These are phyloP conservation scores for Paulownia fortunei DNA, from an alignment of 257 asterid genomes.

Conservation along the genomic window DNA sequence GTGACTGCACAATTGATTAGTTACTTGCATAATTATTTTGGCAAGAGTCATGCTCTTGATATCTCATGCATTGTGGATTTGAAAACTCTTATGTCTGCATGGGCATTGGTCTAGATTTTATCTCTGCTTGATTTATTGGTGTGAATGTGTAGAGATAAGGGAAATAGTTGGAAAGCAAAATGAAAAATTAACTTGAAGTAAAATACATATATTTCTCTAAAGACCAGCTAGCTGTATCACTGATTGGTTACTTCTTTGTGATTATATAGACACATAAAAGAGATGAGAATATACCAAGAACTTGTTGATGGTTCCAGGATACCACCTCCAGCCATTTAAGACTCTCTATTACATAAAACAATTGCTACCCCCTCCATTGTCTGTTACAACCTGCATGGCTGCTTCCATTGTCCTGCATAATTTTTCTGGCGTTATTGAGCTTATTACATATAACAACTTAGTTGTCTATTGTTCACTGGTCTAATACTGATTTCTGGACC, in stretches of 20 bases:
- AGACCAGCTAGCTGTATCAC: background rate
- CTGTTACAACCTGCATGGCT: background rate
- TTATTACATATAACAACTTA: background rate
- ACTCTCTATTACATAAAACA: background rate
- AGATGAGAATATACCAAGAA: background rate
- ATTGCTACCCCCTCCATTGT: background rate
- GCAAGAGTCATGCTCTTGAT: conserved; percentile 1
- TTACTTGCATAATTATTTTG: background rate
- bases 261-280: background rate
- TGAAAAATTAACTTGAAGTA: background rate
- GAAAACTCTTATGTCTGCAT: background rate
- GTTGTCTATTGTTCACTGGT: background rate
- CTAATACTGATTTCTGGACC: conserved; percentile 18
- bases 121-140: background rate
- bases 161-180: background rate
- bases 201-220: conserved; percentile 1
- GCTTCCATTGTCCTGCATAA: background rate
- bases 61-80: conserved; percentile 7
- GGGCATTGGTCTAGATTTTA: conserved; percentile 13
- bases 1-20: background rate
- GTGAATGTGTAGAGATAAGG: background rate
- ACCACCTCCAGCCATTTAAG: background rate
- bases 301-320: background rate
- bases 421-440: background rate
- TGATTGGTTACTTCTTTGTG: background rate